Conservation (phyloP, 2,329 filamentous ascomycete genomes). For the Botrytis medusae region DNA sequence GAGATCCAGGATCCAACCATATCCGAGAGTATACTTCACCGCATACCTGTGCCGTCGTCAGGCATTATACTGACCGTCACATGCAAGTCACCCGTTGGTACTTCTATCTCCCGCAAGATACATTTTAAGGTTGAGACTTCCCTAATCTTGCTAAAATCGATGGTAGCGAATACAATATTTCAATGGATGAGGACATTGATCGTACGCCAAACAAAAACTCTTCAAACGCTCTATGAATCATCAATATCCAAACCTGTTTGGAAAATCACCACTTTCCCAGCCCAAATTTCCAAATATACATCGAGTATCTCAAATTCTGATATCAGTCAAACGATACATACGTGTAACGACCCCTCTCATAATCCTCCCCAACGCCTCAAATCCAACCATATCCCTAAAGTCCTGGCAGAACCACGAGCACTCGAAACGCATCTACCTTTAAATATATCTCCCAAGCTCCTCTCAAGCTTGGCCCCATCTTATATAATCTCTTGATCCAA, state of each 20-base stretch:
- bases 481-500: neutral
- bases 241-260: neutral
- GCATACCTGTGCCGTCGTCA: neutral
- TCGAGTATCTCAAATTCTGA: neutral
- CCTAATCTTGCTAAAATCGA: too few species aligned
- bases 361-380: neutral
- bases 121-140: neutral
- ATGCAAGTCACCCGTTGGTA: neutral
- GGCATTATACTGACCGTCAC: neutral
- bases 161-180: neutral
- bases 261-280: neutral
- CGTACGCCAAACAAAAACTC: neutral
- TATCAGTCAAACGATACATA: neutral
- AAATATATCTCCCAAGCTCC: neutral
- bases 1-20: neutral
- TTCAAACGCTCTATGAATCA: neutral
- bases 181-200: neutral
- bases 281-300: neutral
- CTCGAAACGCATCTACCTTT: neutral
- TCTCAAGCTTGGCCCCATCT: neutral
- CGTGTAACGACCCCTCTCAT: neutral
- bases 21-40: neutral
- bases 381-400: neutral
- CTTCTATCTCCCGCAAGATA: neutral
- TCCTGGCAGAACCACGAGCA: neutral